Conservation (phyloP, 352 stramenopile genomes). For the Globisporangium carolinianum region DNA sequence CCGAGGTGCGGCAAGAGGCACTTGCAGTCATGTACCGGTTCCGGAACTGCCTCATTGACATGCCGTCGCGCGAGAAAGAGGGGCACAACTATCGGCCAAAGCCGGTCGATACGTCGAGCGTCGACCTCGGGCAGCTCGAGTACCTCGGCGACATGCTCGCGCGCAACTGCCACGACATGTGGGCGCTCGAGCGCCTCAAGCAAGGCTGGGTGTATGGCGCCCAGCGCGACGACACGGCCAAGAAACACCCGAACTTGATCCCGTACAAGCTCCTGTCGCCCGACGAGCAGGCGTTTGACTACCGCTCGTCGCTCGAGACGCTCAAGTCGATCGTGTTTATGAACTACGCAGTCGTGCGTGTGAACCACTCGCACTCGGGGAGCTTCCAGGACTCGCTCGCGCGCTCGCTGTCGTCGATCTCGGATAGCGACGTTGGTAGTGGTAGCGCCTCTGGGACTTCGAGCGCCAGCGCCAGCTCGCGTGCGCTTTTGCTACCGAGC, state of each 20-base stretch:
- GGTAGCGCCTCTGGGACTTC: neutral
- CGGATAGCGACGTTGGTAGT: conserved; percentile 23
- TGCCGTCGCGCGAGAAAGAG: conserved; percentile 85
- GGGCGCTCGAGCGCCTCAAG: conserved; percentile 76
- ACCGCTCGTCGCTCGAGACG: conserved; percentile 82
- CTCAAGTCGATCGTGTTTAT: conserved; percentile 87
- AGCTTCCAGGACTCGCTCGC: conserved; percentile 64
- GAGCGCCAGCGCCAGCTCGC: conserved; percentile 9
- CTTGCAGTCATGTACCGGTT: conserved; percentile 87
- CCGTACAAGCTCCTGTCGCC: conserved; percentile 74
- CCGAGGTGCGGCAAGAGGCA: conserved; percentile 65
- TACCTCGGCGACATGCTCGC: conserved; percentile 71
- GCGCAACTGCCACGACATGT: conserved; percentile 86
- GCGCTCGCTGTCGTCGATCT: conserved; percentile 61
- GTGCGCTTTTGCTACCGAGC: conserved; percentile 10
- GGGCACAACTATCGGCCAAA: conserved; percentile 84
- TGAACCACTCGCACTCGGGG: conserved; percentile 36
- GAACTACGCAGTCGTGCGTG: conserved; percentile 76
- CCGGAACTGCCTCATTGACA: conserved; percentile 83
- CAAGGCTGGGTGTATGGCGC: conserved; percentile 76
- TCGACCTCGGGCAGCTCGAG: conserved; percentile 70
- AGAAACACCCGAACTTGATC: conserved; percentile 76
- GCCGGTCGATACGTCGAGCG: conserved; percentile 65
- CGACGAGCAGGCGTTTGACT: conserved; percentile 80
- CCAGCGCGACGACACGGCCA: conserved; percentile 63